A percentile compares a stretch with the other conserved stretches of the same genome.
phyloP scores from a whole-genome alignment of 2,329 filamentous ascomycete genomes.

The Tolypocladium ovalisporum region DNA sequence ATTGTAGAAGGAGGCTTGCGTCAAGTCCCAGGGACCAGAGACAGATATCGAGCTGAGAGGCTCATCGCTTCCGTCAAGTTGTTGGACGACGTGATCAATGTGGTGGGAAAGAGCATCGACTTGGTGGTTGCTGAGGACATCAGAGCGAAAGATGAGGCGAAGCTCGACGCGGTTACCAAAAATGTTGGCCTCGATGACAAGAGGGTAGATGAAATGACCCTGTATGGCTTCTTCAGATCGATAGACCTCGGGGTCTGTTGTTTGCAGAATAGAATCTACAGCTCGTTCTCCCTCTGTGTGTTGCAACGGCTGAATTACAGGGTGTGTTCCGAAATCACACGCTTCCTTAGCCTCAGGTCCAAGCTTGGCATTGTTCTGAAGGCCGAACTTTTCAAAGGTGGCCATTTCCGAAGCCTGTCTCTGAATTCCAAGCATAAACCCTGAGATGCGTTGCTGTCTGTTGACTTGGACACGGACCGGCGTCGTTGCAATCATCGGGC shows the following conservation, averaged over 20 bases:
- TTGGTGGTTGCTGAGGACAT: too few relatives aligned
- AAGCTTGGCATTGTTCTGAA: constrained; percentile 4
- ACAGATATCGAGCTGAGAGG: background rate
- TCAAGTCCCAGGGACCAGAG: too few relatives aligned
- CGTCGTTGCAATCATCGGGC: constrained; percentile 9
- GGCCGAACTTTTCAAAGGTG: constrained; percentile 4
- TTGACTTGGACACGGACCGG: constrained; percentile 5
- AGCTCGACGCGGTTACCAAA: background rate
- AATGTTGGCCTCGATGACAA: constrained; percentile 1
- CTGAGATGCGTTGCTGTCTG: constrained; percentile 6
- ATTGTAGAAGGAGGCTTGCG: too few relatives aligned
- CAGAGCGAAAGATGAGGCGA: background rate
- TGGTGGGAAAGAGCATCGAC: constrained; percentile 1
- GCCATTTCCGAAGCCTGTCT: constrained; percentile 7
- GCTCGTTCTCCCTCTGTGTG: background rate
- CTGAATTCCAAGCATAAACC: constrained; percentile 8
- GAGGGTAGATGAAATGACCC: constrained; percentile 4
- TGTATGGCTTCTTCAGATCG: background rate
- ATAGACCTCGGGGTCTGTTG: background rate
- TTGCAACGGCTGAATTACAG: constrained; percentile 5
- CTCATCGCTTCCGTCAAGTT: background rate
- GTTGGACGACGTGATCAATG: background rate
- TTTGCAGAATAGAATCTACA: background rate
- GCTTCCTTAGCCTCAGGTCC: constrained; percentile 6
- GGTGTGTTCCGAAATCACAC: constrained; percentile 3